Evolutionary conservation across 345 rosid genomes (phyloP).

Genomic region (Iberis pinnata): DNA sequence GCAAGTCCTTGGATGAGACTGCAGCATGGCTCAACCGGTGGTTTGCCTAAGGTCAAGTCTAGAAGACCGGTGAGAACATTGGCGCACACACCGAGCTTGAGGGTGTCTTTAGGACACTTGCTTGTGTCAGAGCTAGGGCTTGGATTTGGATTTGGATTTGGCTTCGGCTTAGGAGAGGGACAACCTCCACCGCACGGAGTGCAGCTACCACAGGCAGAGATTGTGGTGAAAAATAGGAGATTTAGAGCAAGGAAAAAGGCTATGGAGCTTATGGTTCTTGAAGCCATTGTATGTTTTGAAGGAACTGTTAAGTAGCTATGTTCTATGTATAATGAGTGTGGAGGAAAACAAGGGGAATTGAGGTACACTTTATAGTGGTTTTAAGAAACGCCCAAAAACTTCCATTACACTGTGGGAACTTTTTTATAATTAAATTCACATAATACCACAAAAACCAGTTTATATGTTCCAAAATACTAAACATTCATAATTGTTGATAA

Average conservation of each 20-base stretch:
- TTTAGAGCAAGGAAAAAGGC: slow-evolving; percentile 29
- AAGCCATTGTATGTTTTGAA: slow-evolving; percentile 23
- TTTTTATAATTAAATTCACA: neutral
- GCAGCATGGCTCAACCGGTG: slow-evolving; percentile 50
- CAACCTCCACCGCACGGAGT: slow-evolving; percentile 40
- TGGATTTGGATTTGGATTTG: slow-evolving; percentile 29
- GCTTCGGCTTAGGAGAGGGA: slow-evolving; percentile 45
- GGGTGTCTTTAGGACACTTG: slow-evolving; percentile 45
- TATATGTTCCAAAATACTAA: no score
- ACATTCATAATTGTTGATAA: no score
- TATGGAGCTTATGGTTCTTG: slow-evolving; percentile 23
- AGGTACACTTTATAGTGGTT: slow-evolving; percentile 24
- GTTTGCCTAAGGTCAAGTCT: slow-evolving; percentile 38
- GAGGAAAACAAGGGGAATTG: slow-evolving; percentile 16
- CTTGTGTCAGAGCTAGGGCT: slow-evolving; percentile 26
- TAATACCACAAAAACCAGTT: no score
- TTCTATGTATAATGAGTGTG: slow-evolving; percentile 19
- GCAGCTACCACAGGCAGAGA: slow-evolving; percentile 33
- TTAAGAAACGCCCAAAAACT: slow-evolving; percentile 9
- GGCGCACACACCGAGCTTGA: slow-evolving; percentile 48
- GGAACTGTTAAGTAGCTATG: slow-evolving; percentile 14
- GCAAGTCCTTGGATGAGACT: slow-evolving; percentile 41
- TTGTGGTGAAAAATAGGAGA: slow-evolving; percentile 27
- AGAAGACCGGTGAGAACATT: slow-evolving; percentile 44
- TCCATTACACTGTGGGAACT: neutral